Base-by-base conservation (phyloP, 768 basidiomycete genomes). In the Boletus edulis region DNA sequence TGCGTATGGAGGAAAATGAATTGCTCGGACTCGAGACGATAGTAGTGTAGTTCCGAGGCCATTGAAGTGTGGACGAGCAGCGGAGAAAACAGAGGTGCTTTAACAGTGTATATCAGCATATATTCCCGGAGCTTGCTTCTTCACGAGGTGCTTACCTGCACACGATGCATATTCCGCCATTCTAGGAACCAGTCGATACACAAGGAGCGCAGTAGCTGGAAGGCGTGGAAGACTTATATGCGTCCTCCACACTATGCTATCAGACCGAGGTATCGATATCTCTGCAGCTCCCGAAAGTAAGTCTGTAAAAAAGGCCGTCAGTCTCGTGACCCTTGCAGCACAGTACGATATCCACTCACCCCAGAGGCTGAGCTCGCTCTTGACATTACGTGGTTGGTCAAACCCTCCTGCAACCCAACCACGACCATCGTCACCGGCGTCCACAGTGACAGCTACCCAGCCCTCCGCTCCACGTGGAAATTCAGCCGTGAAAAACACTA, bases 401-500 rank as follows among this genome's bases (percentile, higher is more conserved):
- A 87, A 78, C 10, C 78, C 81, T 42, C 79, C 87, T 34, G 78
- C 70, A 17, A 89, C 72, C 87, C 86, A 89, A 15, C 87, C 84
- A 32, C 70, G 71, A 7, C 78, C 80, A 49, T 81, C 77, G 10
- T 74, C 78, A 47, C 73, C 68, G 39, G 75, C 72, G 13, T 83
- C 76, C 22, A 86, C 63, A 27, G 65, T 71, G 39, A 91, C 73
- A 2, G 78, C 86, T 6, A 91, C 67, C 77, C 79, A 83, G 7
- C 68, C 67, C 12, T 60, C 56, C 17, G 55, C 44, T 6, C 37
- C 62, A 40, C 8, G 29, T 3, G 69, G 60, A 17, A 86, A 41
- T 39, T 76, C 69, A 11, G 78, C 79, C 63, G 87, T 84, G 62
- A 81, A 89, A 24, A 85, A 70, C 5, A 85, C 85, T 2, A 86